Evolutionary conservation across 805 yeast genomes (phyloP).

Genomic region (Wickerhamomyces chambardii): DNA sequence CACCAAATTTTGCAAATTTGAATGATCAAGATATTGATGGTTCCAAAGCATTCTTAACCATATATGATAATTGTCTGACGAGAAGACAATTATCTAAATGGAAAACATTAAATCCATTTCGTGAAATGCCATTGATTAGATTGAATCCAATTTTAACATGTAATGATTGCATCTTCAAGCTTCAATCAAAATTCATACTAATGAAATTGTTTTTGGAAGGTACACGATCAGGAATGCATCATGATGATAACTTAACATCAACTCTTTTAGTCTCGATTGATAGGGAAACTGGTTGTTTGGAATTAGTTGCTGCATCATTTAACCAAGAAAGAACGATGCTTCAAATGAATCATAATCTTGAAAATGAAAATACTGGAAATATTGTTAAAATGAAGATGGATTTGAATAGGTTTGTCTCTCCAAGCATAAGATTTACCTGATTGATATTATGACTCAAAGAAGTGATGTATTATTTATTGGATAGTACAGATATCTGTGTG

Average conservation of each 20-base stretch:
- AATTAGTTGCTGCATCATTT: constrained; percentile 6
- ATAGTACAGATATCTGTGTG: background rate
- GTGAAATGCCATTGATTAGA: constrained; percentile 2
- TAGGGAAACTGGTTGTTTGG: constrained; percentile 8
- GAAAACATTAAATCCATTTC: constrained; percentile 12
- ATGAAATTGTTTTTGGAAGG: constrained; percentile 7
- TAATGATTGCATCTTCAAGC: constrained; percentile 6
- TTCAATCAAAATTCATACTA: constrained; percentile 9
- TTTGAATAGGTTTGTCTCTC: constrained; percentile 1
- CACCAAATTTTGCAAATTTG: background rate
- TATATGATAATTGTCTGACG: constrained; percentile 5
- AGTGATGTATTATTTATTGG: background rate
- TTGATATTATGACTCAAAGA: background rate
- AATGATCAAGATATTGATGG: background rate
- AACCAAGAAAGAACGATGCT: constrained; percentile 1
- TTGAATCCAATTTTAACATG: constrained; percentile 7
- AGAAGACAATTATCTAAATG: constrained; percentile 12
- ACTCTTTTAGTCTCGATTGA: constrained; percentile 11
- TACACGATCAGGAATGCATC: too few species aligned
- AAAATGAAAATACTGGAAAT: constrained; percentile 1
- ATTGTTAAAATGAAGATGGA: constrained; percentile 1
- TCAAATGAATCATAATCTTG: background rate
- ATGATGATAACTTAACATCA: constrained; percentile 1
- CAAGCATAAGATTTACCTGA: background rate
- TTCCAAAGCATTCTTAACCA: constrained; percentile 2